phyloP scores from a whole-genome alignment of 164 flowering plant genomes.

The Buxus sempervirens region DNA sequence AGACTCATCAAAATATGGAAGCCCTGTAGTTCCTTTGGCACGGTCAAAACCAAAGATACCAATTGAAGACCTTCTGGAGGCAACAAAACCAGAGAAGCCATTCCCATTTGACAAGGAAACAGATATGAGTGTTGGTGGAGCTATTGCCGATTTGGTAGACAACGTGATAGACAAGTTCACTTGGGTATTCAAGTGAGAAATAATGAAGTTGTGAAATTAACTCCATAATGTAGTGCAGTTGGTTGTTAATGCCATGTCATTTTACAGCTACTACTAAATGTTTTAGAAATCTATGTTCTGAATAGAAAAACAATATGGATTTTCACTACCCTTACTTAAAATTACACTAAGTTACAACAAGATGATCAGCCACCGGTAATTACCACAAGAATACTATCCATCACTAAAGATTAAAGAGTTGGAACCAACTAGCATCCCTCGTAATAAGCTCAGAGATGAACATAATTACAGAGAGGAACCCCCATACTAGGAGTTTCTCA shows the following conservation, averaged over 20 bases:
- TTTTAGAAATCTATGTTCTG: neutral
- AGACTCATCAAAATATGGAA: conserved; percentile 37
- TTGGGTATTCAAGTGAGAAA: conserved; percentile 15
- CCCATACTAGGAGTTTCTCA: conserved; percentile 39
- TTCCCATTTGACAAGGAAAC: conserved; percentile 59
- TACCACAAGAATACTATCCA: conserved; percentile 41
- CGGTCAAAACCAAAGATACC: conserved; percentile 55
- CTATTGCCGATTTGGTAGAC: conserved; percentile 19
- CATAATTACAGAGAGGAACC: conserved; percentile 40
- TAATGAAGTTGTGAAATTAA: neutral
- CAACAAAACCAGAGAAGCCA: conserved; percentile 53
- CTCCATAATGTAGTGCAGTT: neutral
- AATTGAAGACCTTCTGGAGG: conserved; percentile 54
- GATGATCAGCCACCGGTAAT: conserved; percentile 7
- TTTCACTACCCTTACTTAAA: neutral
- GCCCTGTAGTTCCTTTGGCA: conserved; percentile 40
- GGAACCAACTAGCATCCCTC: conserved; percentile 40
- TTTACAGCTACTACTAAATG: neutral
- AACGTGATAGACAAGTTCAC: conserved; percentile 9
- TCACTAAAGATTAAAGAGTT: conserved; percentile 32
- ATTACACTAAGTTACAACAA: neutral
- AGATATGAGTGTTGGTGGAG: conserved; percentile 48
- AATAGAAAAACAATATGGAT: neutral
- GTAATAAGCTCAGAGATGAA: conserved; percentile 37
- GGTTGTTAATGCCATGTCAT: neutral